These are phyloP conservation scores for Ulota crispa DNA, from an alignment of 225 moss, liverwort and hornwort genomes.

Conservation along the genomic window DNA sequence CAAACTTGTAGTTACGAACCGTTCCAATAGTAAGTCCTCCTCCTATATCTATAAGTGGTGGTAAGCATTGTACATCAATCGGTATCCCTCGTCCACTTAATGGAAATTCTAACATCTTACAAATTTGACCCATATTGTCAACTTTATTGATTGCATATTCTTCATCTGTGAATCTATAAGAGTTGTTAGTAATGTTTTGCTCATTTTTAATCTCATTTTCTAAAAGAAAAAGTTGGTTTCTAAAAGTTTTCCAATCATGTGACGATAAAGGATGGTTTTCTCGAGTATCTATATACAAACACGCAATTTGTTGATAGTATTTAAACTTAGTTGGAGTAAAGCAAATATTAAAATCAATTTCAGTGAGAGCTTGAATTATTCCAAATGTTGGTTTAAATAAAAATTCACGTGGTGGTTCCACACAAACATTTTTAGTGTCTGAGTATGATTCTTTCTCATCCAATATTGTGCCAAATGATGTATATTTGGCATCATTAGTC, in stretches of 20 bases:
- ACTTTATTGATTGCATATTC: constrained; percentile 48
- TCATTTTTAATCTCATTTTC: constrained; percentile 40
- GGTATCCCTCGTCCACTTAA: constrained; percentile 56
- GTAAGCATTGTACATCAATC: constrained; percentile 52
- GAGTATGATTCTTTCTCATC: constrained; percentile 32
- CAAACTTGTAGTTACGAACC: constrained; percentile 39
- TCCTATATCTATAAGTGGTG: constrained; percentile 60
- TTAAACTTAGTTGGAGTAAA: constrained; percentile 57
- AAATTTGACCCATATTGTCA: constrained; percentile 72
- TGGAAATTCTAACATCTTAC: constrained; percentile 56
- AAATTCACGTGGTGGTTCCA: constrained; percentile 39
- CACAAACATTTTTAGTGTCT: constrained; percentile 27
- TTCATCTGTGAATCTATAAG: constrained; percentile 36
- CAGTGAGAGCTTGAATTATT: constrained; percentile 43
- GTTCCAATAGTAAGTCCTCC: constrained; percentile 71
- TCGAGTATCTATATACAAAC: constrained; percentile 67
- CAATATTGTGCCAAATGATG: not conserved
- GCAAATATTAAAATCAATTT: constrained; percentile 34
- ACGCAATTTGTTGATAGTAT: constrained; percentile 55
- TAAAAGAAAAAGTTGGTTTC: constrained; percentile 45
- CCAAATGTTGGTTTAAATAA: constrained; percentile 53
- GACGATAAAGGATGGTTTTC: constrained; percentile 54
- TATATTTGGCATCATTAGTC: constrained; percentile 13
- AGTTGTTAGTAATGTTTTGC: not conserved
- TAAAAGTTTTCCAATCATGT: constrained; percentile 54